phyloP scores from a whole-genome alignment of 225 moss, liverwort and hornwort genomes.

The Takakia lepidozioides region DNA sequence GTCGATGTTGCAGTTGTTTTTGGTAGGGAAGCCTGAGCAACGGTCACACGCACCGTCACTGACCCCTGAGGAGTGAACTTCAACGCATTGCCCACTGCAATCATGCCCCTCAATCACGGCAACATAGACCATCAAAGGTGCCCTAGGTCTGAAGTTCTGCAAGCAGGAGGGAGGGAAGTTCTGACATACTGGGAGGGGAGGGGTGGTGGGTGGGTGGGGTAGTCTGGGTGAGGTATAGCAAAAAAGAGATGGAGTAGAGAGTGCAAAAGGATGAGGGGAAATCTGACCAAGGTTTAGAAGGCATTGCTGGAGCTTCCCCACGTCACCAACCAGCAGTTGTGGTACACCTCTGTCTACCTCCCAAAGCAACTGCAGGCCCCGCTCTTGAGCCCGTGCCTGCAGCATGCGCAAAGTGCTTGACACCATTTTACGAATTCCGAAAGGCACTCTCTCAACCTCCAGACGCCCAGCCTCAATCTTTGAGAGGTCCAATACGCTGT shows the following conservation, averaged over 20 bases:
- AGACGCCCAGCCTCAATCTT: constrained; percentile 59
- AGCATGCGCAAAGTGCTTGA: constrained; percentile 49
- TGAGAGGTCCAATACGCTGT: constrained; percentile 58
- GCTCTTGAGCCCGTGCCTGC: constrained; percentile 19
- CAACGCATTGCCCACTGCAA: constrained; percentile 54
- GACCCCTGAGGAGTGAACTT: constrained; percentile 55
- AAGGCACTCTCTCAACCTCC: constrained; percentile 48
- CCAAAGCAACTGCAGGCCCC: constrained; percentile 31
- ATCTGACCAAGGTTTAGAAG: constrained; percentile 50
- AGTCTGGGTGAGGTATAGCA: too few relatives aligned
- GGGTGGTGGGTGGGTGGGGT: too few relatives aligned
- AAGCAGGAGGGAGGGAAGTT: too few relatives aligned
- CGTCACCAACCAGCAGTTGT: constrained; percentile 46
- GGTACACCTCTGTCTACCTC: constrained; percentile 36
- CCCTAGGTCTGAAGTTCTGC: background rate
- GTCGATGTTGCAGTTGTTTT: too few relatives aligned
- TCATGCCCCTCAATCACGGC: background rate
- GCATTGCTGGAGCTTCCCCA: constrained; percentile 58
- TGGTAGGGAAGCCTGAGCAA: too few relatives aligned
- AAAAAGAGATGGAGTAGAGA: background rate
- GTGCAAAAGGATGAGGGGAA: too few relatives aligned
- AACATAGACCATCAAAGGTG: background rate
- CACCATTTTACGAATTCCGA: constrained; percentile 39
- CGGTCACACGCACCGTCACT: constrained; percentile 29
- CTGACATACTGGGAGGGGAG: too few relatives aligned